phyloP scores from a whole-genome alignment of 2,329 filamentous ascomycete genomes.

The Moelleriella libera region DNA sequence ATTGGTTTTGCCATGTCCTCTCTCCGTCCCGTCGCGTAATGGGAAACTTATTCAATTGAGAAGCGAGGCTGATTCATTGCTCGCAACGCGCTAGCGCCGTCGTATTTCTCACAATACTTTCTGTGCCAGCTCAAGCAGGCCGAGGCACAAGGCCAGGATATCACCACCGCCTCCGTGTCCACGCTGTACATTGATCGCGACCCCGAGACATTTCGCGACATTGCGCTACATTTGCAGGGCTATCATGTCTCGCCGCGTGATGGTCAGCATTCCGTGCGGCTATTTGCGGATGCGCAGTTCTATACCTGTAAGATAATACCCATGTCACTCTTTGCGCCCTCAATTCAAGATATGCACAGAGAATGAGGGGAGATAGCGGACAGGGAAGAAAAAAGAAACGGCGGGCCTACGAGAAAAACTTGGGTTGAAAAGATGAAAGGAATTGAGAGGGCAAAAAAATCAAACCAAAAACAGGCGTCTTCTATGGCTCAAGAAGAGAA shows the following conservation, averaged over 20 bases:
- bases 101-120: constrained; percentile 94
- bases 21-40: too few relatives aligned
- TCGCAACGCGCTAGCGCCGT: constrained; percentile 50
- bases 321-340: too few relatives aligned
- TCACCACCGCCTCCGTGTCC: constrained; percentile 17
- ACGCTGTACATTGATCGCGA: constrained; percentile 94
- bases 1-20: too few relatives aligned
- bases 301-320: constrained; percentile 52
- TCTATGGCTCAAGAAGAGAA: too few relatives aligned
- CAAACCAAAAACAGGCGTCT: neutral
- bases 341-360: neutral
- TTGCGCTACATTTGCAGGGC: constrained; percentile 79
- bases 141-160: constrained; percentile 41
- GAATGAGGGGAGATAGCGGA: neutral
- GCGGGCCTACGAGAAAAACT: too few relatives aligned
- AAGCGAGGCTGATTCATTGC: too few relatives aligned
- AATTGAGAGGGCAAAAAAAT: neutral
- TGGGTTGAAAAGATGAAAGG: too few relatives aligned
- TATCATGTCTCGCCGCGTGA: constrained; percentile 77
- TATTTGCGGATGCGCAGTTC: constrained; percentile 92
- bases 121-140: constrained; percentile 62
- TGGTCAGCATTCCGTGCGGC: constrained; percentile 74
- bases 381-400: neutral
- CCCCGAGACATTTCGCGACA: constrained; percentile 76
- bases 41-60: too few relatives aligned